phyloP scores from a whole-genome alignment of 2,329 filamentous ascomycete genomes.

The Leptographium wingfieldii region DNA sequence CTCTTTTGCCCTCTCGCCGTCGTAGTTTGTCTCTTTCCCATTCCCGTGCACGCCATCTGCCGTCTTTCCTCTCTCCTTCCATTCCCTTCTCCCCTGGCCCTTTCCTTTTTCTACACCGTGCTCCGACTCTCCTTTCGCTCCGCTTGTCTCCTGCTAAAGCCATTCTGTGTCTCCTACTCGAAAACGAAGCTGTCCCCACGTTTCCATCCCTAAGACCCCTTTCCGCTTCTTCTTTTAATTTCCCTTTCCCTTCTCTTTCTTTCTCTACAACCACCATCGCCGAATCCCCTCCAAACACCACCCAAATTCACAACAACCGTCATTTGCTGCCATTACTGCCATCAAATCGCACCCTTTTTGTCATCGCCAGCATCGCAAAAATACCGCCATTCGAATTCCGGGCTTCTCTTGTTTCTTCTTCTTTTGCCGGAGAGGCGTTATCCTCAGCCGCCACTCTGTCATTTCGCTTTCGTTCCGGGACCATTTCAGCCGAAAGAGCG shows the following conservation, averaged over 20 bases:
- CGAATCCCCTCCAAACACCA: constrained; percentile 16
- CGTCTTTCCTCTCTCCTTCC: background rate
- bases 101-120: constrained; percentile 16
- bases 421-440: constrained; percentile 13
- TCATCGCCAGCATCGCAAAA: constrained; percentile 21
- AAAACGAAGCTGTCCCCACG: constrained; percentile 40
- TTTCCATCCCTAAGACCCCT: constrained; percentile 6
- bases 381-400: constrained; percentile 22
- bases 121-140: constrained; percentile 2
- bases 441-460: constrained; percentile 11
- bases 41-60: background rate
- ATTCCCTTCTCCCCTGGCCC: constrained; percentile 18
- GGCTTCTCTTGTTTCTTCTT: constrained; percentile 18
- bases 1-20: background rate
- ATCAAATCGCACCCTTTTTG: constrained; percentile 23
- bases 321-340: constrained; percentile 22
- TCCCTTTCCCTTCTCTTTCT: constrained; percentile 11
- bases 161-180: constrained; percentile 15
- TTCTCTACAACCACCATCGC: constrained; percentile 3
- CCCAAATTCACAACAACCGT: constrained; percentile 12
- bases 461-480: background rate
- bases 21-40: background rate
- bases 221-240: constrained; percentile 2
- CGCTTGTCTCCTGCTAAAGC: background rate
- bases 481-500: background rate